Conservation (phyloP, 2,329 filamentous ascomycete genomes). For the Hypoxylon sp. region DNA sequence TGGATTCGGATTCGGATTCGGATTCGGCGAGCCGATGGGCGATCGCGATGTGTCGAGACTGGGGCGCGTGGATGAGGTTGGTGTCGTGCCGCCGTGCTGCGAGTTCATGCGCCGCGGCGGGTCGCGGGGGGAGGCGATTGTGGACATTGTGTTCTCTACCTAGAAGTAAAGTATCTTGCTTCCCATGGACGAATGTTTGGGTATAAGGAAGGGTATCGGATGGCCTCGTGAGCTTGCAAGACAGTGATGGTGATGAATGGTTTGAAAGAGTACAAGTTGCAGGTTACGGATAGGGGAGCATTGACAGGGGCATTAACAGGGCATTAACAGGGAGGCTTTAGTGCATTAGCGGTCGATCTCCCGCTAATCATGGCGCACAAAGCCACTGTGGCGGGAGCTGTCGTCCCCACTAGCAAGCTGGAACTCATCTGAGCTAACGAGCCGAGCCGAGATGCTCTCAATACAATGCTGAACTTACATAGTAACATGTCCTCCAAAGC, state of each 20-base stretch:
- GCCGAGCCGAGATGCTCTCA: constrained; percentile 5
- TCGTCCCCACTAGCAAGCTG: neutral
- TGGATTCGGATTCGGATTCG: constrained; percentile 44
- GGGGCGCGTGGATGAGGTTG: constrained; percentile 79
- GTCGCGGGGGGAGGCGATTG: constrained; percentile 73
- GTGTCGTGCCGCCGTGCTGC: constrained; percentile 64
- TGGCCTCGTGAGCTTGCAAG: neutral
- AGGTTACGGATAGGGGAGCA: constrained; percentile 14
- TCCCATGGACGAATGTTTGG: neutral
- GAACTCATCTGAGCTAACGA: constrained; percentile 2
- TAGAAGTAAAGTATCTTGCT: neutral
- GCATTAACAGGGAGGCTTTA: constrained; percentile 14
- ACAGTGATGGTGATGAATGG: constrained; percentile 6
- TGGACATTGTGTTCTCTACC: constrained; percentile 63
- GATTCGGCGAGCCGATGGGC: constrained; percentile 66
- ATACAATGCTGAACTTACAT: constrained; percentile 1
- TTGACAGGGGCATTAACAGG: no score
- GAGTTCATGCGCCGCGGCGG: constrained; percentile 67
- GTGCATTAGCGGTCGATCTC: constrained; percentile 36
- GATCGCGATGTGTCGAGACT: constrained; percentile 76
- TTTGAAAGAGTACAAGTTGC: constrained; percentile 19
- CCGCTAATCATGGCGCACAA: constrained; percentile 29
- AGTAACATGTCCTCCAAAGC: neutral
- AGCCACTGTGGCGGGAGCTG: constrained; percentile 47
- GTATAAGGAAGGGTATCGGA: neutral